Evolutionary conservation across 495 filamentous ascomycete species (phyloP), one percentile per base, ranked within the genome.

Genomic region (Penicillium desertorum): DNA sequence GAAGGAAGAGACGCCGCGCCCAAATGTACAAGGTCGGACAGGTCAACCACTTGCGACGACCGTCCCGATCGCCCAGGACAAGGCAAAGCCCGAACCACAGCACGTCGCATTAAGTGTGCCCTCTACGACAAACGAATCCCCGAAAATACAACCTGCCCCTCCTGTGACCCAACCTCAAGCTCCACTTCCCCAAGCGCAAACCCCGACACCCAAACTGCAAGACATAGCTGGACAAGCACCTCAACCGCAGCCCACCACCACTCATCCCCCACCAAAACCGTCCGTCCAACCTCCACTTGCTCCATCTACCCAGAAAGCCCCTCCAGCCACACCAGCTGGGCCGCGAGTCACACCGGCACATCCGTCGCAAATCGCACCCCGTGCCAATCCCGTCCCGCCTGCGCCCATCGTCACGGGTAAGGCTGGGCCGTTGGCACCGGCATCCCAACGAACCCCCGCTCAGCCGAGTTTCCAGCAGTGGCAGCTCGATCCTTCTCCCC

Each of bases 381-480:
- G 62, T 10, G 58, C 63, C 12, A 60, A 61, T 58, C 53, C 53
- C 12, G 20, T 61, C 11, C 54, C 47, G 50, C 45, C 59, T 45
- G 57, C 68, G 20, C 37, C 61, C 30, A 50, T 54, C 17, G 45
- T 62, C 17, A 10, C 63, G 34, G 61, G 47, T 14, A 70, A 71
- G 51, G 41, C 63, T 36, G 46, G 42, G 41, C 29, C 20, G 59
- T 43, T 45, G 52, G 34, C 60, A 14, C 47, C 59, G 7, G 60
- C 57, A 6, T 58, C 58, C 41, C 65, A 64, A 44, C 62, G 61
- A 43, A 66, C 59, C 51, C 66, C 66, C 5, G 63, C 62, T 11
- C 70, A 75, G 48, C 59, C 70, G 22, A 76, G 63, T 50, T 75
- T 78, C 60, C 72, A 76, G 54, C 77, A 78, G 52, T 75, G 72